Conservation (phyloP, 2,329 filamentous ascomycete species). For the Aspergillus aculeatinus region DNA sequence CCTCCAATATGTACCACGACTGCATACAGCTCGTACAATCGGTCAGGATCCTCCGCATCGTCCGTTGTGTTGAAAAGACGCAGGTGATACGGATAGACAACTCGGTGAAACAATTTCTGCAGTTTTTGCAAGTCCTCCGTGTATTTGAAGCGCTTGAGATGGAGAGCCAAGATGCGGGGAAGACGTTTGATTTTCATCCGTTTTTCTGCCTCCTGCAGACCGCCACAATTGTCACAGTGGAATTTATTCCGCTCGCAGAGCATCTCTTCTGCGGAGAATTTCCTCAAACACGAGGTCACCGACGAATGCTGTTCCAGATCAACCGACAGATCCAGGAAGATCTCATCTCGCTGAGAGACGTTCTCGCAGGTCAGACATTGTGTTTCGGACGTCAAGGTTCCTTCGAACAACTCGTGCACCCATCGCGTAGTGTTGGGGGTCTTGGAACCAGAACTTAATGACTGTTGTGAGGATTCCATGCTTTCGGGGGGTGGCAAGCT, state of each 20-base stretch:
- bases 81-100: constrained; percentile 95
- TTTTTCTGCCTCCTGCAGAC: constrained; percentile 95
- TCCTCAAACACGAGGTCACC: constrained; percentile 89
- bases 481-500: constrained; percentile 54
- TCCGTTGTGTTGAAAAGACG: constrained; percentile 97
- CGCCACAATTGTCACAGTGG: constrained; percentile 95
- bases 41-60: constrained; percentile 88
- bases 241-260: constrained; percentile 98
- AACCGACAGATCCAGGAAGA: constrained; percentile 92
- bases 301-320: constrained; percentile 94
- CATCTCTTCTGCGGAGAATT: constrained; percentile 98
- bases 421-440: constrained; percentile 72
- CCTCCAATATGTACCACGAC: constrained; percentile 97
- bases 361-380: constrained; percentile 96
- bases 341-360: constrained; percentile 89
- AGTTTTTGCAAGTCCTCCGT: constrained; percentile 91
- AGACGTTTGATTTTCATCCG: constrained; percentile 98
- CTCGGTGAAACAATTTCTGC: constrained; percentile 94
- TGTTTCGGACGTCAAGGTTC: constrained; percentile 90
- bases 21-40: constrained; percentile 93
- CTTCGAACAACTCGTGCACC: constrained; percentile 97
- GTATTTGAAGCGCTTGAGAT: constrained; percentile 97
- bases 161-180: constrained; percentile 85
- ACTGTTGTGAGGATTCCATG: constrained; percentile 48
- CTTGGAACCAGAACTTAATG: constrained; percentile 51